Evolutionary conservation across 768 basidiomycete genomes (phyloP).

Genomic region (Boletus sp.): DNA sequence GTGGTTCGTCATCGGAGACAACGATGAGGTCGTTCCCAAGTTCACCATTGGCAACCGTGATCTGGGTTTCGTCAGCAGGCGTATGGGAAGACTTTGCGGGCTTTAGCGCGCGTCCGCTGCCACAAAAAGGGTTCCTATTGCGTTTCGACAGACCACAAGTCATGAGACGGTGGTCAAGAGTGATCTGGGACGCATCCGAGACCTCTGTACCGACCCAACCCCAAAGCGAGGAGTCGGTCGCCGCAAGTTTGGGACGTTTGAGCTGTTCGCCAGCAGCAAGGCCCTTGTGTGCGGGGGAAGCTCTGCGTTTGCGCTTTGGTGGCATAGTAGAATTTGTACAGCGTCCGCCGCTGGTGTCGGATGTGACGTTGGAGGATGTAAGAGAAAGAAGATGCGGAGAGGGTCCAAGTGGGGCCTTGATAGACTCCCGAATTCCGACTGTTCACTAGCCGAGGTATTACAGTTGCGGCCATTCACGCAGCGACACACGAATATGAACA

Average conservation of each 20-base stretch:
- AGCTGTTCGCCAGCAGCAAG: conserved; percentile 60
- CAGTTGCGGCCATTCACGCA: background rate
- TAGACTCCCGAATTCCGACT: conserved; percentile 23
- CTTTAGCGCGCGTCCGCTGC: conserved; percentile 47
- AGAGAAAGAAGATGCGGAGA: conserved; percentile 10
- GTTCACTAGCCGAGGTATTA: conserved; percentile 1
- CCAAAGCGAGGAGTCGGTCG: conserved; percentile 56
- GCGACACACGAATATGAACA: conserved; percentile 27
- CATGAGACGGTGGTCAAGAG: conserved; percentile 58
- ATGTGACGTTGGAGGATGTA: conserved; percentile 5
- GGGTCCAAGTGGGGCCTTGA: conserved; percentile 16
- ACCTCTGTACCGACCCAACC: conserved; percentile 77
- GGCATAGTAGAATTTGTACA: conserved; percentile 39
- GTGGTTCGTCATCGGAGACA: conserved; percentile 63
- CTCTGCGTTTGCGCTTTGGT: conserved; percentile 55
- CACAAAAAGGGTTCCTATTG: conserved; percentile 52
- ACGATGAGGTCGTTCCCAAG: conserved; percentile 62
- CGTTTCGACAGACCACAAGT: conserved; percentile 63
- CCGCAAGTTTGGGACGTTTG: conserved; percentile 52
- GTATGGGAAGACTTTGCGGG: conserved; percentile 15
- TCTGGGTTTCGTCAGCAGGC: conserved; percentile 8
- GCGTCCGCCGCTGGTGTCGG: background rate
- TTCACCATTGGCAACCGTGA: conserved; percentile 37
- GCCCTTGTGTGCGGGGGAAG: conserved; percentile 45
- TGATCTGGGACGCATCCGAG: conserved; percentile 53